phyloP scores from a whole-genome alignment of 768 basidiomycete species.

The Boletus speciosus region DNA sequence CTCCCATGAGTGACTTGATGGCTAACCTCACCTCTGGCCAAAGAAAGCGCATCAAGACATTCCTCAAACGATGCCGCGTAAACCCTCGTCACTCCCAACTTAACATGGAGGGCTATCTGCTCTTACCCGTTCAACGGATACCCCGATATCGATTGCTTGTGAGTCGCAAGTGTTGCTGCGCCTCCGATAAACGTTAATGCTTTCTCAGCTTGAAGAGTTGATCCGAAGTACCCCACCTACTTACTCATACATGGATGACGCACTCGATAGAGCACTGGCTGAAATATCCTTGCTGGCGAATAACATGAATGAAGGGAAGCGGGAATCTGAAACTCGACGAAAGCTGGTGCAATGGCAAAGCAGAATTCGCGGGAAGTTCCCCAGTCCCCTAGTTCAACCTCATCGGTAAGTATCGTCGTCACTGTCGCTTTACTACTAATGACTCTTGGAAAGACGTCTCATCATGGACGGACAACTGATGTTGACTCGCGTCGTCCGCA shows the following conservation, averaged over 20 bases:
- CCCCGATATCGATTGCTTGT: slow-evolving; percentile 95
- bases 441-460: slow-evolving; percentile 56
- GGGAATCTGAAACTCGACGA: slow-evolving; percentile 88
- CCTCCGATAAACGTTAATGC: not conserved
- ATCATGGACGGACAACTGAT: slow-evolving; percentile 89
- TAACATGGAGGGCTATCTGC: slow-evolving; percentile 88
- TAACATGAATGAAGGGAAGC: slow-evolving; percentile 98
- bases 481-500: slow-evolving; percentile 87
- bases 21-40: slow-evolving; percentile 72
- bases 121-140: slow-evolving; percentile 94
- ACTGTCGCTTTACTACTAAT: slow-evolving; percentile 1
- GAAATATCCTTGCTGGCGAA: slow-evolving; percentile 88
- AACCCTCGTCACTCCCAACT: slow-evolving; percentile 92
- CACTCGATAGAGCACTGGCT: slow-evolving; percentile 77
- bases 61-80: slow-evolving; percentile 85
- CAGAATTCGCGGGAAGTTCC: slow-evolving; percentile 87
- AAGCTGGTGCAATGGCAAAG: slow-evolving; percentile 90
- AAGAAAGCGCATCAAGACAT: slow-evolving; percentile 82
- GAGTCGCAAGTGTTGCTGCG: slow-evolving; percentile 30
- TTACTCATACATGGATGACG: slow-evolving; percentile 72
- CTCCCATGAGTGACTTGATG: slow-evolving; percentile 39
- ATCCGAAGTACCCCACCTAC: slow-evolving; percentile 80
- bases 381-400: slow-evolving; percentile 96
- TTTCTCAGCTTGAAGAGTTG: slow-evolving; percentile 70
- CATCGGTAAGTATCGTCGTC: slow-evolving; percentile 61